Base-by-base conservation (phyloP, 495 filamentous ascomycete species). In the Oidiodendron maius region DNA sequence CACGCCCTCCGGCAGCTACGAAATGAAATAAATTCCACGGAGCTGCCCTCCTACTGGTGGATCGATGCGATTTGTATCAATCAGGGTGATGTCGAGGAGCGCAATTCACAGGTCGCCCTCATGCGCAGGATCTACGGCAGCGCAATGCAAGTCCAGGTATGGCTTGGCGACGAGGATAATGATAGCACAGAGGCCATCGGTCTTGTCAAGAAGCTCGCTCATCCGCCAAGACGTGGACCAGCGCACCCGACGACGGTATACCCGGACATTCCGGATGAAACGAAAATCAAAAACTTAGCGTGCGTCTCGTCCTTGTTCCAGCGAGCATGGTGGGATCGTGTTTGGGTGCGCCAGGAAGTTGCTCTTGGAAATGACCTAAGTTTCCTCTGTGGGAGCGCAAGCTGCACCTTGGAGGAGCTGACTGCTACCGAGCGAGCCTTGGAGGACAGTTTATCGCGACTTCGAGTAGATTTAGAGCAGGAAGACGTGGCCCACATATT, bases 91-190 rank as follows among this genome's bases (percentile, higher is more conserved):
- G 23, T 46, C 25, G 3, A 5, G 26, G 44, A 46, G 16, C 26
- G 44, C 3, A 38, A 38, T 36, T 5, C 22, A 10, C 44, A 46
- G 17, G 28, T 46, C 16, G 3, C 4, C n/a, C 17, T 36, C 4
- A 46, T 46, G 28, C 9, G 15, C 6, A 12, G 32, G 17, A 35
- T 46, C 44, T 46, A 46, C 17, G 38, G 38, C 20, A 36, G 4
- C 8, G 15, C 28, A n/a, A 15, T 17, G 15, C 10, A n/a, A 3
- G 44, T 46, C 8, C 28, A 35, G 20, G 25, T 46, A 13, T 46
- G 32, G 16, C 44, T 46, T 23, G 44, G 44, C 16, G 44, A 46
- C 6, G 28, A 37, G n/a, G 44, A n/a, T 3, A 32, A 46, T 28
- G 25, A 46, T 21, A 46, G 44, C 16, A 4, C n/a, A 4, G 3